A percentile compares a stretch with the other conserved stretches of the same genome.
phyloP scores from a whole-genome alignment of 225 moss, liverwort and hornwort species.

The Anthoceros angustus region DNA sequence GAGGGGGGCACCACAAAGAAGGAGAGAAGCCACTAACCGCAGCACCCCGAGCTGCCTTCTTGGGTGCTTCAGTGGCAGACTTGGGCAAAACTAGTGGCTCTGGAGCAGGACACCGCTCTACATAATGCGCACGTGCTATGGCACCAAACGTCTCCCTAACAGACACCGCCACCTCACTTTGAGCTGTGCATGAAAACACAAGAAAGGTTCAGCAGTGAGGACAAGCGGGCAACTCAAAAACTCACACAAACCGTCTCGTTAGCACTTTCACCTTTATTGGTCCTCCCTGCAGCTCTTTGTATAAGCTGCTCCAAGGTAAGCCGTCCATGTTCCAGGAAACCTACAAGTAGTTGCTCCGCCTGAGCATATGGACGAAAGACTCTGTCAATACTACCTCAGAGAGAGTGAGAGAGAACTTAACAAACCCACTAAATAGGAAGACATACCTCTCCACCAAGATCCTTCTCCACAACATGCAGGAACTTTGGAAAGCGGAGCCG shows the following conservation, averaged over 20 bases:
- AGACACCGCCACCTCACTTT: constrained; percentile 44
- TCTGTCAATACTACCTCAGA: not conserved
- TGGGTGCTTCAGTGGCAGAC: constrained; percentile 41
- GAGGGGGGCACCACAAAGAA: not conserved
- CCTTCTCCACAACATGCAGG: constrained; percentile 52
- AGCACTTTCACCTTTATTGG: constrained; percentile 36
- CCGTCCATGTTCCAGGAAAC: constrained; percentile 87
- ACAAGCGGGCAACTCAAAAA: not conserved
- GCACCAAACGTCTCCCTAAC: constrained; percentile 66
- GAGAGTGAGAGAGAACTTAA: too few relatives aligned
- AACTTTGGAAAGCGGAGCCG: constrained; percentile 89
- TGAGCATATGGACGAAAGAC: constrained; percentile 7
- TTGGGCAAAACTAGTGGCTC: constrained; percentile 54
- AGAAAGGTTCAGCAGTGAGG: not conserved
- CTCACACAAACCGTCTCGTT: not conserved
- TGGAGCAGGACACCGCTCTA: constrained; percentile 78
- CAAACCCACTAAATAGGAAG: not conserved
- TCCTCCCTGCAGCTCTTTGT: constrained; percentile 70
- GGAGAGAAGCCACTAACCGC: constrained; percentile 21
- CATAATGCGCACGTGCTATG: constrained; percentile 51
- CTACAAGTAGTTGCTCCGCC: constrained; percentile 72
- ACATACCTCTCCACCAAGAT: constrained; percentile 60
- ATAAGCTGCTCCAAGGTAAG: constrained; percentile 86
- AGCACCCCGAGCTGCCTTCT: constrained; percentile 49
- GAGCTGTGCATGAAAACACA: constrained; percentile 23